phyloP scores from a whole-genome alignment of 257 asterid species.

The Primulina huaijiensis region DNA sequence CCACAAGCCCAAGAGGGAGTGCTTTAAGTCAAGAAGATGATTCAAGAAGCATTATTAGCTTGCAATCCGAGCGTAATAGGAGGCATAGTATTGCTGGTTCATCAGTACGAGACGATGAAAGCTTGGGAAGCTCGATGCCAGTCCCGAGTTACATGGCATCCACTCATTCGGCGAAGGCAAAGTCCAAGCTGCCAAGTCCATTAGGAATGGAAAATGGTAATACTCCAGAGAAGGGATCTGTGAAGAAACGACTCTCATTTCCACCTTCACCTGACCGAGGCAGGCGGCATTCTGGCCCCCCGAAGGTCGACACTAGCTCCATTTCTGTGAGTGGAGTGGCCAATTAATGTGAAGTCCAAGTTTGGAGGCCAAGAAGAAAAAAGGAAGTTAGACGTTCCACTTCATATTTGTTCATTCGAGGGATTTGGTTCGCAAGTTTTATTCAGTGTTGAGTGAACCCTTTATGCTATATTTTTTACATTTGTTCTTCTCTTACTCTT shows the following conservation, averaged over 20 bases:
- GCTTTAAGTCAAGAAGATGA: constrained; percentile 68
- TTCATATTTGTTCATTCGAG: too few species aligned
- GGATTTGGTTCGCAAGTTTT: too few species aligned
- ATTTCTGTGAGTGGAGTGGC: constrained; percentile 30
- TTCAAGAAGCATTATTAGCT: constrained; percentile 56
- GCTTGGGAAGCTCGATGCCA: constrained; percentile 66
- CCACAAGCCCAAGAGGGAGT: constrained; percentile 61
- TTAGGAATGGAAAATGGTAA: constrained; percentile 49
- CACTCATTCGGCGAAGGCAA: constrained; percentile 82
- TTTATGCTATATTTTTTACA: too few species aligned
- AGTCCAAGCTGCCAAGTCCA: constrained; percentile 61
- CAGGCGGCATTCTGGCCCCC: constrained; percentile 73
- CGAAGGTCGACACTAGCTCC: constrained; percentile 50
- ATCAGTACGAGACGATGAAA: constrained; percentile 81
- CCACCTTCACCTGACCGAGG: constrained; percentile 85
- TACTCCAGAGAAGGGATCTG: constrained; percentile 52
- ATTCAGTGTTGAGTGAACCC: too few species aligned
- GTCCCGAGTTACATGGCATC: constrained; percentile 87
- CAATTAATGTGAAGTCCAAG: constrained; percentile 16
- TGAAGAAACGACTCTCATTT: constrained; percentile 78
- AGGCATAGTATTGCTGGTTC: constrained; percentile 84
- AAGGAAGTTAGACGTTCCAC: constrained; percentile 19
- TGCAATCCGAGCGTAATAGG: constrained; percentile 63
- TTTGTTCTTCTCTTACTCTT: too few species aligned
- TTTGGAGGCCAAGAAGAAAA: not conserved